Evolutionary conservation across 2,329 filamentous ascomycete species (phyloP), one percentile per base, ranked within the genome.

Genomic region (Penicillium sp.): DNA sequence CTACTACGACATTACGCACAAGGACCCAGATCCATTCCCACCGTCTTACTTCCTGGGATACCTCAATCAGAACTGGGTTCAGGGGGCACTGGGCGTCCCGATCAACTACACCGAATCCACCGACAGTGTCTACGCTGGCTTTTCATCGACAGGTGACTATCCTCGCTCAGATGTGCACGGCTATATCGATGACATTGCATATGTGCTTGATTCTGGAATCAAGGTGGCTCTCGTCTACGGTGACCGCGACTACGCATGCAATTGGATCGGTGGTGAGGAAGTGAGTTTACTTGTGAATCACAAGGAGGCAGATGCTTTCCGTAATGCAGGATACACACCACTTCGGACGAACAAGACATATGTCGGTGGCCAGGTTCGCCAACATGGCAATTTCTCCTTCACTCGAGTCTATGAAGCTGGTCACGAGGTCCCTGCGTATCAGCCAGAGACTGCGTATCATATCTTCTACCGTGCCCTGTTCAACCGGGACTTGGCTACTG

Each of bases 171-270:
- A 76, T 46, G 74, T 74, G 57, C 73, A 58, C 16, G 72, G 70
- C 15, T 72, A 69, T 47, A 58, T 71, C 3, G 59, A 67, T 12
- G 66, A 74, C 33, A 49, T 74, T 3, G 66, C 60, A 0, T 81
- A 79, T 52, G 70, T 86, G 1, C 75, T 86, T 6, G 82, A 85
- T 47, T 71, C 74, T 15, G 81, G 81, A 8, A 74, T 85, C 47
- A 81, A 82, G 54, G 81, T 85, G 3, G 74, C 80, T 38, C 66
- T 85, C 26, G 72, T 83, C 36, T 83, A 84, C 59, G 82, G 82
- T 2, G 83, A 85, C 61, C 74, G 79, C 2, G 82, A 85, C 62
- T 85, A 77, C 58, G 74, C 76, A 2, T 81, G 79, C 62, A 81
- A 81, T 57, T 85, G 81, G 82, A 70, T 81, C 21, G 81, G 81